Evolutionary conservation across 2,329 filamentous ascomycete genomes (phyloP).

Genomic region (Periconia sp.): DNA sequence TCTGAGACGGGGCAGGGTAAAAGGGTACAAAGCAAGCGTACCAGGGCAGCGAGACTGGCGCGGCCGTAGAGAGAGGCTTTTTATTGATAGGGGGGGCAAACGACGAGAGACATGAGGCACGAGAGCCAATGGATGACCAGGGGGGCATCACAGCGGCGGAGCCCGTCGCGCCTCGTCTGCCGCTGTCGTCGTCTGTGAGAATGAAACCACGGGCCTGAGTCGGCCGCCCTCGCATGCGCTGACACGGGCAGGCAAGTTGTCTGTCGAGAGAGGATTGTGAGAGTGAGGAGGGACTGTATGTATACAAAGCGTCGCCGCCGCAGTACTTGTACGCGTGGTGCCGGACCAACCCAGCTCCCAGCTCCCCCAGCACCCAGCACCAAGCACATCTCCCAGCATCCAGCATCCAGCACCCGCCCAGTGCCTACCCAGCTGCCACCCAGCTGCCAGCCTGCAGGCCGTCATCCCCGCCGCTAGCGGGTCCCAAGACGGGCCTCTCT

Average conservation of each 20-base stretch:
- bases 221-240: slow-evolving; percentile 8
- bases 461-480: neutral
- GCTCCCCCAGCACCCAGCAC: no score
- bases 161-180: neutral
- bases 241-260: no score
- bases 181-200: slow-evolving; percentile 3
- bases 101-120: slow-evolving; percentile 15
- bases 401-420: no score
- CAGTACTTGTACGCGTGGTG: no score
- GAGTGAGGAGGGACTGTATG: no score
- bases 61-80: slow-evolving; percentile 9
- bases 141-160: neutral
- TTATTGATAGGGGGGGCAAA: slow-evolving; percentile 22
- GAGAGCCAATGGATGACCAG: slow-evolving; percentile 13
- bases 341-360: no score
- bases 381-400: no score
- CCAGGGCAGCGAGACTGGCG: slow-evolving; percentile 8
- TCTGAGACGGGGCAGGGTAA: slow-evolving; percentile 4
- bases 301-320: no score
- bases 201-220: slow-evolving; percentile 15
- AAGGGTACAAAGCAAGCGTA: slow-evolving; percentile 7
- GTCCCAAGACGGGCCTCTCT: neutral
- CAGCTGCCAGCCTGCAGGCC: no score
- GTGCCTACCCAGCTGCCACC: no score
- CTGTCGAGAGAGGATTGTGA: no score